A percentile compares a stretch with the other conserved stretches of the same genome.
Conservation (phyloP, 1,284 basidiomycete genomes). For the Pseudozyma tsukubaensis region DNA sequence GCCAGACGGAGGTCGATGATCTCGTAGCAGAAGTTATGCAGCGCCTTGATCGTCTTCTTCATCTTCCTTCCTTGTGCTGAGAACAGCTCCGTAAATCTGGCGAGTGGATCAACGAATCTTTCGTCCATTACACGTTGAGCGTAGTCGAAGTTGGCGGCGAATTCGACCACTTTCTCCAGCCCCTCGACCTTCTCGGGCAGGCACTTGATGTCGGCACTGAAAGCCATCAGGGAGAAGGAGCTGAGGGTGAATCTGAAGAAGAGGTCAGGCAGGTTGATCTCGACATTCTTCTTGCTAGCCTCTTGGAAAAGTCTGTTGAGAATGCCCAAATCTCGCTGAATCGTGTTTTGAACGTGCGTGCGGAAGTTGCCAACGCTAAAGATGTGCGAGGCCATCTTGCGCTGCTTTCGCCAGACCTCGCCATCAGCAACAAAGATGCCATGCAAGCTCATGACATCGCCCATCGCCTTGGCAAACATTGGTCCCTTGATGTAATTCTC, state of each 20-base stretch:
- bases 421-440: conserved; percentile 65
- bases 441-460: conserved; percentile 47
- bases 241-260: conserved; percentile 59
- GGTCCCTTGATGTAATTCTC: conserved; percentile 50
- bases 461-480: conserved; percentile 38
- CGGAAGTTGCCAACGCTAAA: conserved; percentile 57
- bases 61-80: conserved; percentile 44
- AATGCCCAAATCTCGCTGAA: conserved; percentile 32
- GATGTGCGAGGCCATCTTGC: conserved; percentile 60
- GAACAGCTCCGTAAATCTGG: conserved; percentile 51
- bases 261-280: conserved; percentile 54
- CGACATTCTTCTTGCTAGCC: conserved; percentile 13
- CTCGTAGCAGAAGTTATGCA: conserved; percentile 48
- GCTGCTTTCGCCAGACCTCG: conserved; percentile 56
- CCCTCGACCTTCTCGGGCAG: conserved; percentile 42
- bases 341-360: conserved; percentile 48
- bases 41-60: conserved; percentile 34
- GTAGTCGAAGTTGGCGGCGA: conserved; percentile 66
- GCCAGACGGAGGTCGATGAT: conserved; percentile 53
- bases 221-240: conserved; percentile 58
- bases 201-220: conserved; percentile 47
- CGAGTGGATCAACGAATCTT: conserved; percentile 49
- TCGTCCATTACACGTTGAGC: conserved; percentile 62
- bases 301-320: conserved; percentile 37
- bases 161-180: conserved; percentile 58